Base-by-base conservation (phyloP, 345 rosid species). In the Bruguiera parviflora region DNA sequence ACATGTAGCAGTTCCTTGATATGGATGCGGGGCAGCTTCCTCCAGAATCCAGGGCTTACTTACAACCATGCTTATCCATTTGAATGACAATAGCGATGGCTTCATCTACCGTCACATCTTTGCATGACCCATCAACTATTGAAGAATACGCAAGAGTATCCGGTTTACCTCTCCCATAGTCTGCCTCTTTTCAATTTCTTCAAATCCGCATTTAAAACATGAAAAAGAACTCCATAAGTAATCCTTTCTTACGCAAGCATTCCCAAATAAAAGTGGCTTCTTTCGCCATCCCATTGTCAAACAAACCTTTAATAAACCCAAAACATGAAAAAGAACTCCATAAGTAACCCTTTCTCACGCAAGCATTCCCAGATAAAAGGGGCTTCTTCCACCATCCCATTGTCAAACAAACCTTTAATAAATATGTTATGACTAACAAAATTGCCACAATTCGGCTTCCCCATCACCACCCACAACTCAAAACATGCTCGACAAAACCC, bases 381-480 rank as follows among this genome's bases (percentile, higher is more conserved):
- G 5, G 92, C 91, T 74, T 90, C 89, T 63, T 86, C 85, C 53
- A 87, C 88, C 80, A 81, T 79, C 18, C 85, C 79, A 78, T 85
- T 75, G 70, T 80, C 87, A 58, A 86, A 75, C 81, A 95, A 88
- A 56, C 92, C 92, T 78, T 71, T 82, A 5, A 92, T 82, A 66
- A 92, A 76, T 65, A 86, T 88, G 83, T 92, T 90, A 72, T 80
- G 88, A 75, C 96, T 89, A 69, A 82, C 83, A 71, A 79, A 61
- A 78, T 79, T 90, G 60, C 66, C 68, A 67, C 88, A 84, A 65
- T 73, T 78, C 72, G 77, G 85, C 73, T 75, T 83, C 74, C 80
- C 90, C 98, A 87, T 95, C 57, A 77, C 53, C 72, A 77, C 79
- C 96, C 98, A 90, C 76, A 92, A 67, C 73, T 89, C 90, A 74